Conservation (phyloP, 108 stramenopile species). For the Discostella stelligeroides region DNA sequence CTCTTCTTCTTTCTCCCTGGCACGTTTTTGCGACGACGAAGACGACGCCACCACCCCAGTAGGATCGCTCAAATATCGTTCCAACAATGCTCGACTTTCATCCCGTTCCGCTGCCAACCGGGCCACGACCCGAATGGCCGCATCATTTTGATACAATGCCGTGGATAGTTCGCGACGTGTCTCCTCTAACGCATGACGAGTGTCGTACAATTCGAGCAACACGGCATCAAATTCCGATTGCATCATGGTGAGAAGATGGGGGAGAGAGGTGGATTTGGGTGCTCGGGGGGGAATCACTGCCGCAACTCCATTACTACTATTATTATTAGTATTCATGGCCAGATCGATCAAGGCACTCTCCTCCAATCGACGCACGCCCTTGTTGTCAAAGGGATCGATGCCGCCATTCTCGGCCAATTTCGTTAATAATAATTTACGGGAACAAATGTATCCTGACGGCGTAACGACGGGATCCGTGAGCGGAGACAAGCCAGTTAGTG, state of each 20-base stretch:
- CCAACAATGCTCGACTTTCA: constrained; percentile 66
- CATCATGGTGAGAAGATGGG: constrained; percentile 61
- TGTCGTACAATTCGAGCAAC: constrained; percentile 87
- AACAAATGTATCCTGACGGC: constrained; percentile 79
- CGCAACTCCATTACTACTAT: constrained; percentile 34
- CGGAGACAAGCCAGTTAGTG: constrained; percentile 66
- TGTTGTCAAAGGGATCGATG: constrained; percentile 68
- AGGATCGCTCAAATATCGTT: constrained; percentile 47
- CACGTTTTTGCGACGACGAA: not conserved
- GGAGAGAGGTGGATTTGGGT: constrained; percentile 65
- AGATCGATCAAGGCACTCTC: constrained; percentile 65
- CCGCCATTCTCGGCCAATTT: constrained; percentile 82
- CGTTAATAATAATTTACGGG: constrained; percentile 61
- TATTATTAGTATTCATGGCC: constrained; percentile 17
- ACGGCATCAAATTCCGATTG: constrained; percentile 90
- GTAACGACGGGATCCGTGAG: constrained; percentile 71
- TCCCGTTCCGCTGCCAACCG: constrained; percentile 89
- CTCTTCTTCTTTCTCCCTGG: constrained; percentile 17
- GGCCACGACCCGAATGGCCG: constrained; percentile 93
- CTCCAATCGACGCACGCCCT: constrained; percentile 51
- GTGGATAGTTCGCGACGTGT: constrained; percentile 85
- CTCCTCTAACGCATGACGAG: constrained; percentile 80
- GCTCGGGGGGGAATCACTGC: constrained; percentile 56
- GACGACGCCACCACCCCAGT: too few relatives aligned
- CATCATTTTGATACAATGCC: constrained; percentile 97